These are phyloP conservation scores for Boletus reticuloceps DNA, from an alignment of 768 basidiomycete species.

Conservation along the genomic window DNA sequence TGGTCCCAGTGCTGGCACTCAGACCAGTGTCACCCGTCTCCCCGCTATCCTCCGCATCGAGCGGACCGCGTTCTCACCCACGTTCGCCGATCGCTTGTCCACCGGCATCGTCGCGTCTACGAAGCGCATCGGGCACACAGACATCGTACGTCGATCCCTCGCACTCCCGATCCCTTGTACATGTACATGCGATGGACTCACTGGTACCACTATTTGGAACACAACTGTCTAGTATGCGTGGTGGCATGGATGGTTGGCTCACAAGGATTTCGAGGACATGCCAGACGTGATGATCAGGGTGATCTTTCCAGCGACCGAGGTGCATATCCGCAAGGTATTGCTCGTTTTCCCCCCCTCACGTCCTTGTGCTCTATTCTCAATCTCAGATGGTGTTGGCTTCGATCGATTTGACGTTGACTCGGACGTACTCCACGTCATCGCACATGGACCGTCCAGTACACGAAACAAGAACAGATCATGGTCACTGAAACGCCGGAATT, in stretches of 20 bases:
- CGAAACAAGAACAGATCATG: constrained; percentile 65
- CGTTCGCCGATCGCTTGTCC: constrained; percentile 37
- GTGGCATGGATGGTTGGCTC: constrained; percentile 68
- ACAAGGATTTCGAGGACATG: constrained; percentile 15
- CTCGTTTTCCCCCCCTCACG: background rate
- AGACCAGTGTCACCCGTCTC: constrained; percentile 24
- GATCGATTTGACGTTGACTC: no score
- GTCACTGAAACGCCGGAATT: constrained; percentile 81
- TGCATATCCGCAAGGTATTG: constrained; percentile 71
- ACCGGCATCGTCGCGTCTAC: constrained; percentile 39
- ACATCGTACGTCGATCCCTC: constrained; percentile 51
- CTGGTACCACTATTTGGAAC: background rate
- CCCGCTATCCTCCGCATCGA: constrained; percentile 75
- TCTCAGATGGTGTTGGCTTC: no score
- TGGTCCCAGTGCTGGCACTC: background rate
- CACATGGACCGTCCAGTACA: constrained; percentile 52
- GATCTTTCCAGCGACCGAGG: constrained; percentile 86
- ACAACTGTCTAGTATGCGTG: constrained; percentile 67
- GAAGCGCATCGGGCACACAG: constrained; percentile 55
- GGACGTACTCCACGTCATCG: no score
- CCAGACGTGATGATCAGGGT: constrained; percentile 83
- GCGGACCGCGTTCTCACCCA: constrained; percentile 62
- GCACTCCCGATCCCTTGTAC: background rate
- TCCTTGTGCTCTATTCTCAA: background rate
- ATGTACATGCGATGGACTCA: background rate